Evolutionary conservation across 225 moss, liverwort and hornwort genomes (phyloP), one percentile per base, ranked within the genome.

Genomic region (Asterella californica): DNA sequence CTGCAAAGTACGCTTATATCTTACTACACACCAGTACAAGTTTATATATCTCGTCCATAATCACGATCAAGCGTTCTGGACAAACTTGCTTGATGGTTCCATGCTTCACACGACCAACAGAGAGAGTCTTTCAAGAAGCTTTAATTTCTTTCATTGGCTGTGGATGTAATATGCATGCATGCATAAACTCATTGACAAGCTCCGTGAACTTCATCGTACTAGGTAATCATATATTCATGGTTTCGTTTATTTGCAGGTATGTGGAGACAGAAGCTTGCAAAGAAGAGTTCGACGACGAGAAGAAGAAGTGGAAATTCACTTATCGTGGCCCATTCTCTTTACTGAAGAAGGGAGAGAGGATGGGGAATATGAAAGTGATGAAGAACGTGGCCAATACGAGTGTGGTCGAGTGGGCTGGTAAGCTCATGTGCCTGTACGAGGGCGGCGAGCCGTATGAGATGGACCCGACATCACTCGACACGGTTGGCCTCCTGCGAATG

Each of bases 371-470:
- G 55, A 86, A 86, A 50, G 86, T 86, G 18, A 86, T 86, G 80
- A 86, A 86, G 83, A 86, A 86, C 53, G 83, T 83, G 24, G 86
- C 86, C 46, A 86, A 86, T 54, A 86, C 86, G 47, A 80, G 83
- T 52, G 83, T 83, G 53, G 45, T 86, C 5, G 67, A 86, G 64
- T 86, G 86, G 86, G 86, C 80, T 1, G 80, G 83, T 7, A 76
- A 76, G 30, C 60, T 86, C 46, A 78, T 86, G 86, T 86, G 59
- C 19, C 67, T 67, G 67, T 67, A 67, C 67, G 84, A 87, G 53
- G 84, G 84, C 50, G 77, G 82, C 11, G 25, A 74, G 49, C 80
- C 84, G 15, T 78, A 84, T 79, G 84, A 83, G 27, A 65, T 87
- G 76, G 81, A 87, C 47, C 70, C 82, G 6, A 50, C 24, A 4